Base-by-base conservation (phyloP, 116 monocot species). In the Dioscorea cayenensis region DNA sequence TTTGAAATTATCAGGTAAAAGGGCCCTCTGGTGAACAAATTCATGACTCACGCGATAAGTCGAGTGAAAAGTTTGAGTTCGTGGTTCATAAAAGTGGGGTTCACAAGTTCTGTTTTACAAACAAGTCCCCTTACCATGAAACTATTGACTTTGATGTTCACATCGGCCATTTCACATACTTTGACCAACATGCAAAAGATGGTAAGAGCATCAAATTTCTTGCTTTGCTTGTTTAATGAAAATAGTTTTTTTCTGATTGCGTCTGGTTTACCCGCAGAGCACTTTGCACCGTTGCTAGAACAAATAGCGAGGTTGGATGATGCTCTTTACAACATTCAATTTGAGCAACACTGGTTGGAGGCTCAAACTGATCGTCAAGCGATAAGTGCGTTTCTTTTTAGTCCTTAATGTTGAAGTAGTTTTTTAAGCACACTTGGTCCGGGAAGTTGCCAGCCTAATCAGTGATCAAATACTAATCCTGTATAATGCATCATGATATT, bases 311-410 rank as follows among this genome's bases (percentile, higher is more conserved):
- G 87, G 72, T 70, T 95, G 50, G 95, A 92, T 84, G 87, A 85
- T 75, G 80, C 87, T 67, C 84, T 92, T 58, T 87, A 92, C 78
- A 84, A 85, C 75, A 87, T 92, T 72, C 89, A 89, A 66, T 95
- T 92, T 78, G 92, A 95, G 66, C 95, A 95, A 75, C 95, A 95
- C 62, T 95, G 95, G 95, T 66, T 95, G 65, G 95, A 92, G 68
- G 89, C 95, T 72, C 92, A 95, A 70, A 92, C 92, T 25, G 85
- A 92, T 23, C 95, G 89, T 16, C 95, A 92, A 78, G 87, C 92
- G 64, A 27, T 89, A 13, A 76, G 95, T 95, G 92, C n/a, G 52
- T 72, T 23, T 20, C 64, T 11, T 49, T 28, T 27, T 23, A 8
- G 66, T 36, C 6, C 9, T 28, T 37, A 18, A 38, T 19, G 2